Conservation (phyloP, 176 grass and related monocot species). For the Sorghum bicolor region DNA sequence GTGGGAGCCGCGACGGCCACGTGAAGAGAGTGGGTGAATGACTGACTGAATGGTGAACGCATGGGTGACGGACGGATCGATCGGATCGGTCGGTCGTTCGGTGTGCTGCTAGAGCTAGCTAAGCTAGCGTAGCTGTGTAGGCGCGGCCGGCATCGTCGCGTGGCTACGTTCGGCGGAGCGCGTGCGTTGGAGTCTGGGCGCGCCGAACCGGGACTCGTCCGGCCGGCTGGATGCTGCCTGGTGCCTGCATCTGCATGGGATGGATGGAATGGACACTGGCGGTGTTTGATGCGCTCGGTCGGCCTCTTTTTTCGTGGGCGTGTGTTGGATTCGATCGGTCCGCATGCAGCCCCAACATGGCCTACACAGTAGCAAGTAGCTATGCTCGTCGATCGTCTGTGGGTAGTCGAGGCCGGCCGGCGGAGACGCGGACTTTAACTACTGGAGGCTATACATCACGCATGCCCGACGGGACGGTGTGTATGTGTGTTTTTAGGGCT, state of each 20-base stretch:
- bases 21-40: not conserved
- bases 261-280: not conserved
- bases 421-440: not conserved
- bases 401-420: not conserved
- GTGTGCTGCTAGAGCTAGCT: not conserved
- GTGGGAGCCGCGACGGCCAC: not conserved
- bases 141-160: not conserved
- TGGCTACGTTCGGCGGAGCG: constrained; percentile 1
- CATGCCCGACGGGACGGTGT: not conserved
- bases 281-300: constrained; percentile 18
- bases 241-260: not conserved
- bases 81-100: not conserved
- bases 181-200: constrained; percentile 36
- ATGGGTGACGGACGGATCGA: not conserved
- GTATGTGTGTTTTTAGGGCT: not conserved
- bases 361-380: not conserved
- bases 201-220: constrained; percentile 21
- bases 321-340: constrained; percentile 17
- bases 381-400: not conserved
- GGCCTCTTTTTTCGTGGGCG: not conserved
- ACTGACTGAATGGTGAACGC: not conserved
- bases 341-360: not conserved
- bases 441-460: not conserved
- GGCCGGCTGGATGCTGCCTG: not conserved
- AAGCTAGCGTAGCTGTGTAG: not conserved